Conservation (phyloP, 106 monocot species). For the Chionographis japonica region DNA sequence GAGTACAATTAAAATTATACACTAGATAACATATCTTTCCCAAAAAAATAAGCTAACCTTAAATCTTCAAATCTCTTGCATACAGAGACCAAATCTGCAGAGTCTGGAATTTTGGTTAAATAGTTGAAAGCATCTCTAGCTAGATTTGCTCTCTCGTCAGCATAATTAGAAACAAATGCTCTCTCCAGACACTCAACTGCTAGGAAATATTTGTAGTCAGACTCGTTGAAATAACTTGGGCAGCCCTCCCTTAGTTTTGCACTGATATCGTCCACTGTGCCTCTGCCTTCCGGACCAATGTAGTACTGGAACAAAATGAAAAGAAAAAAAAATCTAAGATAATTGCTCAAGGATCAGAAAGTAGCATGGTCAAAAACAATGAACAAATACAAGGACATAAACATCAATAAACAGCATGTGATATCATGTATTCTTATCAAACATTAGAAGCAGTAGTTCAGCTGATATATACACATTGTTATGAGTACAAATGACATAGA, state of each 20-base stretch:
- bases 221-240: conserved; percentile 89
- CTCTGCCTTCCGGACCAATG: conserved; percentile 72
- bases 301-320: conserved; percentile 61
- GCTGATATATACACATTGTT: neutral
- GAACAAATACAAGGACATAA: too few relatives aligned
- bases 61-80: conserved; percentile 94
- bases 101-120: conserved; percentile 67
- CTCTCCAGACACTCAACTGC: conserved; percentile 92
- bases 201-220: conserved; percentile 85
- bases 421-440: too few relatives aligned
- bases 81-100: conserved; percentile 66
- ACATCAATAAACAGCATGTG: too few relatives aligned
- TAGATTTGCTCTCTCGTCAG: conserved; percentile 66
- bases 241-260: conserved; percentile 81
- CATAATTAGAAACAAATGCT: conserved; percentile 35
- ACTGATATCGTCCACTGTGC: conserved; percentile 95
- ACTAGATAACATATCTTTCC: neutral
- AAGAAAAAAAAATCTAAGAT: neutral
- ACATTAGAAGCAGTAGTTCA: neutral
- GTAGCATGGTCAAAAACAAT: too few relatives aligned
- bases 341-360: too few relatives aligned
- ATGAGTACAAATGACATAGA: neutral
- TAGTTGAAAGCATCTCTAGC: conserved; percentile 81
- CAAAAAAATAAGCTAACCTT: conserved; percentile 40
- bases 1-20: too few relatives aligned